Evolutionary conservation across 768 basidiomycete species (phyloP), one percentile per base, ranked within the genome.

Genomic region (Tephrocybe sp.): DNA sequence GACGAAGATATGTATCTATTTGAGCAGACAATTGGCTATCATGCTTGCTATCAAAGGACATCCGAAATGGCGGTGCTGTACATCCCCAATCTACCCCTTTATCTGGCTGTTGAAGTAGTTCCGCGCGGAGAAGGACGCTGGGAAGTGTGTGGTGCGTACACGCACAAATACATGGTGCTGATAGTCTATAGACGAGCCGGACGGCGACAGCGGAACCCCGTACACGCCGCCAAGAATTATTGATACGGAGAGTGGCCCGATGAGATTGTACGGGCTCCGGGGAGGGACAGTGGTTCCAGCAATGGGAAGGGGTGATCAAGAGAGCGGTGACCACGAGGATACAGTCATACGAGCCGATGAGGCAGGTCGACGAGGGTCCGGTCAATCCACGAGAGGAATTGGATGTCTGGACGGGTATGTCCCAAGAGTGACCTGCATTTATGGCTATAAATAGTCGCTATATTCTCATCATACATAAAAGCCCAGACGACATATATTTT

Each of bases 211-310:
- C 25, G 37, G 38, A 26, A 20, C 20, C 10, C 23, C 11, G 11
- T 32, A 37, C 54, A 9, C 42, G 5, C 52, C 57, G 15, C 55
- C 59, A 14, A 57, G 65, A 15, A 61, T 68, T 44, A 58, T 71
- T 51, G 66, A 57, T 58, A 70, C 68, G 28, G 58, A 59, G 9
- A 58, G 53, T 50, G 78, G 72, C 41, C 65, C 65, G 41, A 71
- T 69, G 54, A 68, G 70, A 60, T 54, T 80, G 7, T 59, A 81
- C 1, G 90, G 90, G 6, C 61, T 80, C 49, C 75, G n/a, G 76
- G 54, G 90, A 92, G 66, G 87, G 85, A 7, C 79, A 85, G 57
- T 93, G 89, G 90, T 86, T 90, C 66, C 78, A 75, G 63, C 71
- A 70, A 48, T 92, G 90, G 88, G 86, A 91, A 60, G 73, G 72